A percentile compares a stretch with the other conserved stretches of the same genome.
phyloP scores from a whole-genome alignment of 2,329 filamentous ascomycete species.

The Colletotrichum kahawae region DNA sequence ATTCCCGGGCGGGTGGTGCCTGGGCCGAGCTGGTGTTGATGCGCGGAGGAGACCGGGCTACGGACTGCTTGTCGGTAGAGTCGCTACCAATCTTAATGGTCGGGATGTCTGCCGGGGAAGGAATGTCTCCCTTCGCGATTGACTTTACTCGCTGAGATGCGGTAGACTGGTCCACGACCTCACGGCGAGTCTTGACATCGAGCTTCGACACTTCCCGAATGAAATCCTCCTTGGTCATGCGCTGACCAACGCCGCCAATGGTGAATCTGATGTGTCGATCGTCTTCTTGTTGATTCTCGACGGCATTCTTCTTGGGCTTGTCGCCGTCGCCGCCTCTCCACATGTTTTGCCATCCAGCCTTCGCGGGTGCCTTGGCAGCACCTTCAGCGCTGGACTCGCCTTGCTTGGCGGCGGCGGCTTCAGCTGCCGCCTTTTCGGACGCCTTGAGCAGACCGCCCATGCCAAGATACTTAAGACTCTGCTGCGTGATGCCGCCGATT shows the following conservation, averaged over 20 bases:
- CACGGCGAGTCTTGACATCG: conserved; percentile 66
- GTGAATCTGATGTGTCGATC: conserved; percentile 78
- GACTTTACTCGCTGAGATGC: conserved; percentile 55
- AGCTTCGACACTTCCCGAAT: conserved; percentile 75
- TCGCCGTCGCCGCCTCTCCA: conserved; percentile 40
- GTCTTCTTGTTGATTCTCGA: conserved; percentile 60
- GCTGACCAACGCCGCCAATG: conserved; percentile 72
- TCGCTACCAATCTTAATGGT: conserved; percentile 3
- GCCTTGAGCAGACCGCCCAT: conserved; percentile 51
- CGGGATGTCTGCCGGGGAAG: not conserved
- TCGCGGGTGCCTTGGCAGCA: conserved; percentile 42
- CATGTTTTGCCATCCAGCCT: conserved; percentile 59
- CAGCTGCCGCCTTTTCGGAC: conserved; percentile 38
- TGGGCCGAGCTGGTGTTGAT: not conserved
- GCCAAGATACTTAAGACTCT: conserved; percentile 60
- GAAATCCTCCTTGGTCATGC: conserved; percentile 84
- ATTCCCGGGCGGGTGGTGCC: not conserved
- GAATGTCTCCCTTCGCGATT: conserved; percentile 48
- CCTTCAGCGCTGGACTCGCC: conserved; percentile 35
- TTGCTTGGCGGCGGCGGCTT: conserved; percentile 29
- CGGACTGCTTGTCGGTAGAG: not conserved
- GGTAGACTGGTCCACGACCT: conserved; percentile 56
- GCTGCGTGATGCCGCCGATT: conserved; percentile 38
- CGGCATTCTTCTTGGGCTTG: conserved; percentile 45
- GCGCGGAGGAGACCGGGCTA: not conserved